A percentile compares a stretch with the other conserved stretches of the same genome.
phyloP scores from a whole-genome alignment of 2,329 filamentous ascomycete species.

The Aureobasidium sp. region DNA sequence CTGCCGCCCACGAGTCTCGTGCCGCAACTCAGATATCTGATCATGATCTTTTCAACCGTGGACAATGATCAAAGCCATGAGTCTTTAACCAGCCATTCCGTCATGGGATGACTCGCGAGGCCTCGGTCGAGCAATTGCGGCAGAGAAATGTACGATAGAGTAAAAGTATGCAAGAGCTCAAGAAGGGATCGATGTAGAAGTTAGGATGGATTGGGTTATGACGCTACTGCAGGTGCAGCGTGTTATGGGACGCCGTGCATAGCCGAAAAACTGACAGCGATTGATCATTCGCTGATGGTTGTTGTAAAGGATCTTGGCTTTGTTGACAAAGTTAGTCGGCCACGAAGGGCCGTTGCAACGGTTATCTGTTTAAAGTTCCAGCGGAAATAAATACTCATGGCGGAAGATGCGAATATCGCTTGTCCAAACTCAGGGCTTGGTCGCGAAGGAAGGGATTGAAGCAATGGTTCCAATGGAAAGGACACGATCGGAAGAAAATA shows the following conservation, averaged over 20 bases:
- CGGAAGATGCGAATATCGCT: not conserved
- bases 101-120: not conserved
- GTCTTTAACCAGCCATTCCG: not conserved
- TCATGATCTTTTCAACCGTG: not conserved
- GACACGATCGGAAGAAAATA: not conserved
- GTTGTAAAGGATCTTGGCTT: not conserved
- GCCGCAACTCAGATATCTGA: not conserved
- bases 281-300: not conserved
- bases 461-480: not conserved
- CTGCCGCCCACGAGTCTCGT: not conserved
- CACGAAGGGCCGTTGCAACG: not conserved
- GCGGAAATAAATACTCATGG: not conserved
- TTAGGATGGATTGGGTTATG: not conserved
- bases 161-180: not conserved
- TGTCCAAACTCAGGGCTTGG: not conserved
- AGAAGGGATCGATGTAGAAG: not conserved
- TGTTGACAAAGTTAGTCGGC: not conserved
- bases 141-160: not conserved
- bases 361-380: not conserved
- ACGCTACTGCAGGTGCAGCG: constrained; percentile 8
- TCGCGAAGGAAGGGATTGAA: not conserved
- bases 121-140: not conserved
- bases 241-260: not conserved
- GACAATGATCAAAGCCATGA: not conserved
- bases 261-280: not conserved